phyloP scores from a whole-genome alignment of 306 rosid species.

The Begonia fuchsioides region DNA sequence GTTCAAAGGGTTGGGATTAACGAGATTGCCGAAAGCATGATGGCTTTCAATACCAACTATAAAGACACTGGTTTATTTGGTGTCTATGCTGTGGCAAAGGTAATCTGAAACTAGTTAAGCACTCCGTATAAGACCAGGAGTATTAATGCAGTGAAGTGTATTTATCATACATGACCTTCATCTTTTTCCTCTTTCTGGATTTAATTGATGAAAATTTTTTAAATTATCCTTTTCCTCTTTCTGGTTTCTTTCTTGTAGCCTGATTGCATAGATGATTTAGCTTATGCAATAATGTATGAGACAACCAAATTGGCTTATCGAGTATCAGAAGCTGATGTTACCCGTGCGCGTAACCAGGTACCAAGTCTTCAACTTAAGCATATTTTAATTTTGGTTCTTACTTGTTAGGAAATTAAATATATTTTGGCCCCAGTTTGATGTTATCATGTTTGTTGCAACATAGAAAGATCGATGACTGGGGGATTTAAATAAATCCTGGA shows the following conservation, averaged over 20 bases:
- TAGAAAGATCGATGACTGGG: no score
- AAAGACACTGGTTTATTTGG: constrained; percentile 92
- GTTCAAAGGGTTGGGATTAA: constrained; percentile 62
- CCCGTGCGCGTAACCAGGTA: constrained; percentile 90
- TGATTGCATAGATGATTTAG: constrained; percentile 64
- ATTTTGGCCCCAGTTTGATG: no score
- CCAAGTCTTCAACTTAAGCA: not conserved
- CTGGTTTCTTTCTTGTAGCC: constrained; percentile 24
- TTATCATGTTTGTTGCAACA: no score
- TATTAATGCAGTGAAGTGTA: no score
- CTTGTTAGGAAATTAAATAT: no score
- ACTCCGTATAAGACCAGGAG: no score
- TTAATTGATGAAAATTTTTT: no score
- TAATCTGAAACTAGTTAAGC: constrained; percentile 2
- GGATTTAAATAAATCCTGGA: no score
- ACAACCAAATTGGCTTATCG: constrained; percentile 63
- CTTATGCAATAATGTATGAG: constrained; percentile 79
- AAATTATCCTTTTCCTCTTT: no score
- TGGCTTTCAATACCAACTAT: constrained; percentile 91
- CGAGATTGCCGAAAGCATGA: constrained; percentile 78
- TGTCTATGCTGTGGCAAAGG: constrained; percentile 80
- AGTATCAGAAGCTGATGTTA: constrained; percentile 71
- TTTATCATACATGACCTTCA: no score
- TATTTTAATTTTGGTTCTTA: not conserved
- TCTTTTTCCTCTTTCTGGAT: no score